Conservation (phyloP, 1,284 basidiomycete species). For the Ustilago hordei region DNA sequence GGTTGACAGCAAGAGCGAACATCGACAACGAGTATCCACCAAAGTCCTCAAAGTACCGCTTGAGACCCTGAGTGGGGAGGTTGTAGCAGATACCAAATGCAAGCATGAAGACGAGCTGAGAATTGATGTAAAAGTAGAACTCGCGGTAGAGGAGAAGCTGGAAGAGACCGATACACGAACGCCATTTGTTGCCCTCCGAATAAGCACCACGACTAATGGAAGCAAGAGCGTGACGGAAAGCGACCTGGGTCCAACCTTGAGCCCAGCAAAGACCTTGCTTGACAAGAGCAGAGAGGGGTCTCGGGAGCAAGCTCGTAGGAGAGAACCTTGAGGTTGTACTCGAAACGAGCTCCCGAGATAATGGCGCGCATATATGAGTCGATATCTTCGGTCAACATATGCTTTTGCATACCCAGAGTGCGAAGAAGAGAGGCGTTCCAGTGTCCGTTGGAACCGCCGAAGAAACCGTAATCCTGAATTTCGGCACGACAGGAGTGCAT, state of each 20-base stretch:
- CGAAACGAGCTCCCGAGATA: slow-evolving; percentile 60
- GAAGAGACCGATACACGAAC: slow-evolving; percentile 56
- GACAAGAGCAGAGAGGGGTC: slow-evolving; percentile 52
- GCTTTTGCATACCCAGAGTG: slow-evolving; percentile 57
- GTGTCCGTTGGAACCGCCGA: slow-evolving; percentile 64
- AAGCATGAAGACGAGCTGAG: slow-evolving; percentile 53
- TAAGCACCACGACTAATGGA: slow-evolving; percentile 56
- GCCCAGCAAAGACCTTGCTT: slow-evolving; percentile 64
- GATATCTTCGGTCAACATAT: slow-evolving; percentile 65
- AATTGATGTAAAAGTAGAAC: slow-evolving; percentile 60
- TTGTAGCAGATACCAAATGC: slow-evolving; percentile 52
- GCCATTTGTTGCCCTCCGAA: slow-evolving; percentile 48
- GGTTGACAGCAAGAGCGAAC: slow-evolving; percentile 53
- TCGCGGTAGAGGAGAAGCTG: slow-evolving; percentile 60
- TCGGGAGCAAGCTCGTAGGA: slow-evolving; percentile 62
- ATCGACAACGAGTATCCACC: slow-evolving; percentile 50
- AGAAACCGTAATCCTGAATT: slow-evolving; percentile 58
- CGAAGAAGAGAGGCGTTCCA: slow-evolving; percentile 63
- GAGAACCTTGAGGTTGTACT: slow-evolving; percentile 59
- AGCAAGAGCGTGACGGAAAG: slow-evolving; percentile 56
- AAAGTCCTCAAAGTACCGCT: slow-evolving; percentile 51
- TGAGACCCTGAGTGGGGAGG: slow-evolving; percentile 43
- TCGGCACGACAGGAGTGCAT: slow-evolving; percentile 62
- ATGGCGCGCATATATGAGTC: slow-evolving; percentile 63
- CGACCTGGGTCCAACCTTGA: slow-evolving; percentile 65